These are phyloP conservation scores for Penicillium lividum DNA, from an alignment of 495 filamentous ascomycete species.

Conservation along the genomic window DNA sequence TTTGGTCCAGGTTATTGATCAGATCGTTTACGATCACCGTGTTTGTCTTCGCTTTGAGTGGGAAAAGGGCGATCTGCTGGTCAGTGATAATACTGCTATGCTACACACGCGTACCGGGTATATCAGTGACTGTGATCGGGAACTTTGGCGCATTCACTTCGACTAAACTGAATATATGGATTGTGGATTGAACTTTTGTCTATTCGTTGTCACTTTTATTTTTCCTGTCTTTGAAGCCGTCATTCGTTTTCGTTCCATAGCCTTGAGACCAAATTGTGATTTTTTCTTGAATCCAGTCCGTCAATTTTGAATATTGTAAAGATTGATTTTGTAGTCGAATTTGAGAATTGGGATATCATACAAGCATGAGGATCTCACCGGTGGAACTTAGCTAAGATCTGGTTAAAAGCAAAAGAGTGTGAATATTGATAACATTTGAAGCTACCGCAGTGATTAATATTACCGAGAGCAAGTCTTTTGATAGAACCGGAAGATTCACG, in stretches of 20 bases:
- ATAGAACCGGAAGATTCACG: too few species aligned
- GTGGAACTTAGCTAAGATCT: too few species aligned
- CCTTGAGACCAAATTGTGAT: background rate
- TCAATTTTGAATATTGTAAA: too few species aligned
- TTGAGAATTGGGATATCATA: too few species aligned
- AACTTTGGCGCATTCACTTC: conserved; percentile 54
- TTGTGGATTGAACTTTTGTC: background rate
- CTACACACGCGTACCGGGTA: conserved; percentile 55
- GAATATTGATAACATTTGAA: too few species aligned
- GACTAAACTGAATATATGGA: conserved; percentile 20
- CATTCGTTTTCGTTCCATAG: background rate
- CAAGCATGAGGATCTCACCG: too few species aligned
- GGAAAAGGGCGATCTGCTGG: conserved; percentile 56
- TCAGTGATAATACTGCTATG: conserved; percentile 54
- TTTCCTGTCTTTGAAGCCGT: background rate
- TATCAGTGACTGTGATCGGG: conserved; percentile 40
- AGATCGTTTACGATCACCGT: conserved; percentile 50
- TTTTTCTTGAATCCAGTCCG: background rate
- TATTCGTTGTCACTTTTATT: background rate
- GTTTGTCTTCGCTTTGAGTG: conserved; percentile 49
- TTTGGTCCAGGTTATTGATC: conserved; percentile 33
- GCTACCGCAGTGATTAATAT: too few species aligned
- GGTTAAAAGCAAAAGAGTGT: too few species aligned
- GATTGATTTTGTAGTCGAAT: too few species aligned
- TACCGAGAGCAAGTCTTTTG: too few species aligned